Evolutionary conservation across 75 land plant species (phyloP), one percentile per base, ranked within the genome.

Genomic region (Adiantum capillusveneris): DNA sequence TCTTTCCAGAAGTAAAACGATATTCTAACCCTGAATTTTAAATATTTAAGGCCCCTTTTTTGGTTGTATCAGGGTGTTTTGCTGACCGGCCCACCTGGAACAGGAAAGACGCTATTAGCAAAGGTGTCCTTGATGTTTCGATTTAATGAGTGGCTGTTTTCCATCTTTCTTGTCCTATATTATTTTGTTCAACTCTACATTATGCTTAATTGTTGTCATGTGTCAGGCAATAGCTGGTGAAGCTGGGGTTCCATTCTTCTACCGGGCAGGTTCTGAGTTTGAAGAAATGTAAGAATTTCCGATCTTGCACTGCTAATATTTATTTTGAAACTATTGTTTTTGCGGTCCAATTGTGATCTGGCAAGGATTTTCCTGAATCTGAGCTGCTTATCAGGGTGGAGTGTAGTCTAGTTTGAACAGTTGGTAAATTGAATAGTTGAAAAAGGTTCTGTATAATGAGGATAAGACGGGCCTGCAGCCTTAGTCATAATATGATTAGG

Each of bases 211-310:
- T 72, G 29, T n/a, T n/a, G n/a, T 27, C 9, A 29, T 50, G 7
- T 30, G 63, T 22, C 68, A 95, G 99, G 99, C 99, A 54, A 82
- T 95, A 68, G 99, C 99, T 76, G 99, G 99, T 62, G 99, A 95
- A 77, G 99, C 99, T 63, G 99, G 97, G 12, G 99, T 90, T 53
- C 99, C 99, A 28, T 95, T 95, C 64, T 95, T 90, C 75, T 95
- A 95, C 57, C 80, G 88, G 54, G 99, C 99, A 22, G 99, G 99
- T 26, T 95, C 99, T 70, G 99, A 95, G 62, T 95, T 95, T 76
- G 99, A 95, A 58, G 99, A 95, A 74, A 95, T 95, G 99, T 95
- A 76, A 74, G 96, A 19, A 24, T 5, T 34, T 34, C 37, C 9
- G 37, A 5, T n/a, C n/a, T n/a, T 41, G 43, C 14, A 9, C 43